A percentile compares a stretch with the other conserved stretches of the same genome.
These are phyloP conservation scores for Adansonia gregorii DNA, from an alignment of 441 rosid species.

Conservation along the genomic window DNA sequence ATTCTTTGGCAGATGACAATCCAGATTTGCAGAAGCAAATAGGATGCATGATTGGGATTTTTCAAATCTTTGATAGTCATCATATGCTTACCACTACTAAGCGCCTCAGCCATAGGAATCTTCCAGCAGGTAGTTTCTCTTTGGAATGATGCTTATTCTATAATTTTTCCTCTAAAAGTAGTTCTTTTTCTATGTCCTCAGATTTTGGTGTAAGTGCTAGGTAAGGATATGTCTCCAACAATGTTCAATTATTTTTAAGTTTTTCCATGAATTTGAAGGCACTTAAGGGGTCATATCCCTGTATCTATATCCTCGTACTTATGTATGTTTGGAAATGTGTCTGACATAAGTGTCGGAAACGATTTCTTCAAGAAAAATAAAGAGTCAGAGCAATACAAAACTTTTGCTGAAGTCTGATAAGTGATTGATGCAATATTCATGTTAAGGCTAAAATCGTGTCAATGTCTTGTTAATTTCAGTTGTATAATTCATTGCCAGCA, in stretches of 20 bases:
- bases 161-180: background rate
- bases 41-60: constrained; percentile 92
- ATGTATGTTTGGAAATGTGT: too few species aligned
- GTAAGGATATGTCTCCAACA: too few species aligned
- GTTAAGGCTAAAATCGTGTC: background rate
- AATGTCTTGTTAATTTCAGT: background rate
- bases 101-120: constrained; percentile 57
- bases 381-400: too few species aligned
- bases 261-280: too few species aligned
- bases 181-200: background rate
- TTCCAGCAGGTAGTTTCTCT: constrained; percentile 61
- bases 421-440: background rate
- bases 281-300: too few species aligned
- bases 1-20: constrained; percentile 86
- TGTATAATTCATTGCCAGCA: background rate
- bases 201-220: too few species aligned
- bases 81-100: constrained; percentile 52
- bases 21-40: constrained; percentile 87
- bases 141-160: too few species aligned
- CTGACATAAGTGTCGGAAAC: too few species aligned
- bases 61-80: constrained; percentile 88
- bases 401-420: background rate
- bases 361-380: too few species aligned
- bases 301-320: too few species aligned
- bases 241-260: too few species aligned